Conservation (phyloP, 2,329 filamentous ascomycete species). For the Aspergillus quadricinctus region DNA sequence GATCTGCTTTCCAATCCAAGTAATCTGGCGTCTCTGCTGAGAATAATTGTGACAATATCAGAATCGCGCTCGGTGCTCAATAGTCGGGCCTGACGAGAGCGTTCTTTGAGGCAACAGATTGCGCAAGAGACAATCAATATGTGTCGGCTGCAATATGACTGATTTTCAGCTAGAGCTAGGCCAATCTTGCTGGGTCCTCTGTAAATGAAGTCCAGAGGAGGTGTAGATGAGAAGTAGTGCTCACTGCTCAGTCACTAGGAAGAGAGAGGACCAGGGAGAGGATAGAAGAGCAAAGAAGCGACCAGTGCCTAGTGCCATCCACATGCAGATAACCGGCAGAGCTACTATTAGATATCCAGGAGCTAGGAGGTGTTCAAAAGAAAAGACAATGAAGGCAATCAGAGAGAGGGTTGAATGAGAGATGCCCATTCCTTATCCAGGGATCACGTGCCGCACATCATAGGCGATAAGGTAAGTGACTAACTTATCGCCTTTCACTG, state of each 20-base stretch:
- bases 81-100: too few relatives aligned
- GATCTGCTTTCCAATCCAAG: not conserved
- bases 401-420: not conserved
- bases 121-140: not conserved
- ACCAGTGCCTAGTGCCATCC: not conserved
- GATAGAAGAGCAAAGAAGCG: not conserved
- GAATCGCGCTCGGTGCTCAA: too few relatives aligned
- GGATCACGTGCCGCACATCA: not conserved
- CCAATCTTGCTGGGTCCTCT: not conserved
- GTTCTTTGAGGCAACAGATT: not conserved
- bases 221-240: not conserved
- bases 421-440: not conserved
- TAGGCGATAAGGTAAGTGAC: not conserved
- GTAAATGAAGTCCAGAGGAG: not conserved
- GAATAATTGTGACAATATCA: not conserved
- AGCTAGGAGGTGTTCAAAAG: not conserved
- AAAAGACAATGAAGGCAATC: not conserved
- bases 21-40: not conserved
- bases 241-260: not conserved
- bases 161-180: not conserved
- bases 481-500: not conserved
- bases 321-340: not conserved
- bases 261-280: not conserved
- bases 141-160: not conserved
- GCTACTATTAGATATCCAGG: not conserved